Base-by-base conservation (phyloP, 2,329 filamentous ascomycete genomes). In the Stachybotrys chlorohalonatus region DNA sequence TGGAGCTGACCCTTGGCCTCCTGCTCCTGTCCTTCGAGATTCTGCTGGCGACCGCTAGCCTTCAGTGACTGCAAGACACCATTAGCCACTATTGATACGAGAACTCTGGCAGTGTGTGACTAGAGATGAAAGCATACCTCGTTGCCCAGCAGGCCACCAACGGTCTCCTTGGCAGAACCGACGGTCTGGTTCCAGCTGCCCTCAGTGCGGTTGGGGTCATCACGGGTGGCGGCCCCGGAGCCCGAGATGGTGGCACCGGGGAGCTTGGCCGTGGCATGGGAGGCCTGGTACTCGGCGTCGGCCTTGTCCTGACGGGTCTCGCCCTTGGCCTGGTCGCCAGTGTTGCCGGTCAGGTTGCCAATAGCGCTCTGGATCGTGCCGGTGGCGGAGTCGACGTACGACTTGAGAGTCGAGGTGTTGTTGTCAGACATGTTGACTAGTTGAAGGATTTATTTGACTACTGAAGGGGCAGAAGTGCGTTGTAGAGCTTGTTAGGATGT, bases 131-230 rank as follows among this genome's bases (percentile, higher is more conserved):
- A 51, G 64, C 72, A 60, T 67, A 82, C 81, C 73, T 94, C 86
- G 59, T 82, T 84, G 57, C 92, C 93, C 31, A 93, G 61, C 6
- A 93, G 63, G 16, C 85, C 85, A 55, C 93, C 93, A 1, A 94
- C 59, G 5, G 85, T 76, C 69, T 96, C 90, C 77, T 96, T 96
- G 48, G 85, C 85, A 1, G 87, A 82, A 53, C 92, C 93, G n/a
- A 92, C 66, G 6, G 90, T 95, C 74, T 96, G 92, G 75, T 96
- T 90, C 85, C 87, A 95, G 16, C 80, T 79, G 48, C 93, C 92
- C 16, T 82, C 68, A 24, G 79, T 75, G 60, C 91, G 89, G 68
- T 93, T 77, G 11, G 85, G 76, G 70, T 89, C 78, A 70, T 96
- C 90, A 61, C 82, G 79, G 58, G 85, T 80, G 51, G 88, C 75